These are phyloP conservation scores for Ceratobasidium sp. DNA, from an alignment of 1,284 basidiomycete genomes.

Conservation along the genomic window DNA sequence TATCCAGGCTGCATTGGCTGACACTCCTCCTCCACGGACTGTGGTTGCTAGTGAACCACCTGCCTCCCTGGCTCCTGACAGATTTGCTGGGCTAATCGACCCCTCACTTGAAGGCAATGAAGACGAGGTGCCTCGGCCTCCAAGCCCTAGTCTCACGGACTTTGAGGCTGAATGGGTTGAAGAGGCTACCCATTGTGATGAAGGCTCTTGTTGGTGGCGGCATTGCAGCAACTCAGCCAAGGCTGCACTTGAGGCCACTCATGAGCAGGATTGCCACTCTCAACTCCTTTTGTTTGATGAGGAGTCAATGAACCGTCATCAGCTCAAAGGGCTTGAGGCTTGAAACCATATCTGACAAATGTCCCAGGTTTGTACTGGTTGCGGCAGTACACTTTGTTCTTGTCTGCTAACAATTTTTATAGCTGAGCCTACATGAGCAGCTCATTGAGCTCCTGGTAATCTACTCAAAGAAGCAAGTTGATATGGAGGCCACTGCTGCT, in stretches of 20 bases:
- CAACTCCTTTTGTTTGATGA: not conserved
- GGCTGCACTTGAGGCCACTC: not conserved
- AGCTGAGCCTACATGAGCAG: not conserved
- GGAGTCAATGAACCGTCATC: not conserved
- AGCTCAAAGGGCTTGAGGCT: not conserved
- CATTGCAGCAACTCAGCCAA: not conserved
- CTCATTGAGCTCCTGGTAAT: not conserved
- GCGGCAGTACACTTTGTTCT: not conserved
- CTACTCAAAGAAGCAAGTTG: not conserved
- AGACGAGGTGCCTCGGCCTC: too few relatives aligned
- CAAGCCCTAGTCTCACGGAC: not conserved
- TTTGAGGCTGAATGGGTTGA: not conserved
- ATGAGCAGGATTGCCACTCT: not conserved
- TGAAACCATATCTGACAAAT: not conserved
- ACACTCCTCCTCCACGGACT: not conserved
- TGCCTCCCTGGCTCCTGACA: not conserved
- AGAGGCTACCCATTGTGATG: not conserved
- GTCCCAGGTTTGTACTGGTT: not conserved
- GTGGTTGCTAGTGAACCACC: not conserved
- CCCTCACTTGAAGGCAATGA: not conserved
- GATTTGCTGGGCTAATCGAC: not conserved
- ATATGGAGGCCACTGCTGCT: not conserved
- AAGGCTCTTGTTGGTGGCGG: not conserved
- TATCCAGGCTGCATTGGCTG: not conserved
- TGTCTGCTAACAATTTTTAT: conserved; percentile 3